Percentiles rank a stretch among this genome's conserved stretches.
Evolutionary conservation across 176 grass and related monocot species (phyloP).

Genomic region (Chloris gayana): DNA sequence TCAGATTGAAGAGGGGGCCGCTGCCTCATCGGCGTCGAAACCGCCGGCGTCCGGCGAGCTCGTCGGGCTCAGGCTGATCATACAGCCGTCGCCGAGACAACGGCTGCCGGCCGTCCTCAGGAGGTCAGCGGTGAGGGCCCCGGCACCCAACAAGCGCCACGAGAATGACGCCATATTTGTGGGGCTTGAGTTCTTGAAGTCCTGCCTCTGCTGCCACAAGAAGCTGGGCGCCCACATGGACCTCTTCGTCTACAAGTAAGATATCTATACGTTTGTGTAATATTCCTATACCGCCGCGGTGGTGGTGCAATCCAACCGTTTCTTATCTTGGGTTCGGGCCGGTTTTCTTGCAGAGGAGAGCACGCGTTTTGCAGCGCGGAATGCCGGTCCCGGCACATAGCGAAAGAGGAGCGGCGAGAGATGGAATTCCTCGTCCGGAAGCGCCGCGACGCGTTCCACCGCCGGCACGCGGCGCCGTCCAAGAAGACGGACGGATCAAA

Average conservation of each 20-base stretch:
- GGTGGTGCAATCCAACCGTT: neutral
- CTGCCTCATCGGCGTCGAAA: neutral
- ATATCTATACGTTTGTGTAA: too few relatives aligned
- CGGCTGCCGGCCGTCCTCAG: constrained; percentile 36
- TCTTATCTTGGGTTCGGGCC: neutral
- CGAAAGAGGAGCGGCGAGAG: constrained; percentile 58
- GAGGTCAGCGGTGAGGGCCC: constrained; percentile 35
- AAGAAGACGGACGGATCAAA: constrained; percentile 37
- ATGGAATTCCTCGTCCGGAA: constrained; percentile 45
- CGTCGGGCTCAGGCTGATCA: constrained; percentile 69
- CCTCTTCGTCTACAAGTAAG: constrained; percentile 84
- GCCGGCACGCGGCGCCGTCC: constrained; percentile 19
- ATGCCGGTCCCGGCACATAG: constrained; percentile 61
- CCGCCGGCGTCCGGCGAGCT: constrained; percentile 29
- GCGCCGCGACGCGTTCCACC: constrained; percentile 46
- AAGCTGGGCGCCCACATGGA: constrained; percentile 60
- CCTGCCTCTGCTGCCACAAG: constrained; percentile 67
- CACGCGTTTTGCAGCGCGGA: constrained; percentile 60
- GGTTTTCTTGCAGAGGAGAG: constrained; percentile 56
- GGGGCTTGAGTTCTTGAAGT: constrained; percentile 57
- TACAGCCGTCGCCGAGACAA: constrained; percentile 42
- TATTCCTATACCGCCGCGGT: too few relatives aligned
- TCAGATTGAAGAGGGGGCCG: constrained; percentile 30
- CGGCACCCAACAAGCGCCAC: too few relatives aligned
- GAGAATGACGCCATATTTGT: neutral